Conservation (phyloP, 257 asterid species). For the Agastache rugosa region DNA sequence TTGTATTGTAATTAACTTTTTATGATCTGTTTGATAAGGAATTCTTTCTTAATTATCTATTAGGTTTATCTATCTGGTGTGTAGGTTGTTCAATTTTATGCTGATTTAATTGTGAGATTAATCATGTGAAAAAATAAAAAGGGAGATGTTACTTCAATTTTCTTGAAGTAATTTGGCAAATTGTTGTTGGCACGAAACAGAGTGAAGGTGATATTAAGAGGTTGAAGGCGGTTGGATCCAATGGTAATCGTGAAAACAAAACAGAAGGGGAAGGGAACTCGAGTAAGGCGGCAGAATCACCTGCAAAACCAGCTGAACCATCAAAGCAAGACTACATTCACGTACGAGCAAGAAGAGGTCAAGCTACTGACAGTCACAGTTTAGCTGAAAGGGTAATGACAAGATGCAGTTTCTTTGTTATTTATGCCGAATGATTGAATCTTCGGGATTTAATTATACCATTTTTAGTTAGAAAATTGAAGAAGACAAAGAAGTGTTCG, state of each 20-base stretch:
- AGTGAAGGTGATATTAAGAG: conserved; percentile 54
- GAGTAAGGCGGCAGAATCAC: conserved; percentile 47
- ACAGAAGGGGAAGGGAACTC: conserved; percentile 50
- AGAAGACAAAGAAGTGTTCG: background rate
- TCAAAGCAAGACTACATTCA: conserved; percentile 72
- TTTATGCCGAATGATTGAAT: conserved; percentile 1
- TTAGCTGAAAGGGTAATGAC: conserved; percentile 70
- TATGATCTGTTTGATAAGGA: conserved; percentile 16
- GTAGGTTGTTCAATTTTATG: background rate
- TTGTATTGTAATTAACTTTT: background rate
- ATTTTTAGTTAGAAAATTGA: conserved; percentile 8
- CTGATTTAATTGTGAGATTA: background rate
- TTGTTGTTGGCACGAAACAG: conserved; percentile 40
- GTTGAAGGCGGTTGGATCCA: conserved; percentile 43
- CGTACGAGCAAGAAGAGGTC: conserved; percentile 78
- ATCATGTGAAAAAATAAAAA: background rate
- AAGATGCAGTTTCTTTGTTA: background rate
- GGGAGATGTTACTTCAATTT: background rate
- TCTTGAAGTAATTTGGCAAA: conserved; percentile 7
- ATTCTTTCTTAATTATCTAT: background rate
- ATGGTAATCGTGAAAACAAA: conserved; percentile 42
- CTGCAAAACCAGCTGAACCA: conserved; percentile 51
- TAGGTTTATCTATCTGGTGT: background rate
- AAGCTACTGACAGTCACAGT: conserved; percentile 81
- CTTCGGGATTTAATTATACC: background rate